Evolutionary conservation across 306 rosid genomes (phyloP).

Genomic region (Rosa rugosa): DNA sequence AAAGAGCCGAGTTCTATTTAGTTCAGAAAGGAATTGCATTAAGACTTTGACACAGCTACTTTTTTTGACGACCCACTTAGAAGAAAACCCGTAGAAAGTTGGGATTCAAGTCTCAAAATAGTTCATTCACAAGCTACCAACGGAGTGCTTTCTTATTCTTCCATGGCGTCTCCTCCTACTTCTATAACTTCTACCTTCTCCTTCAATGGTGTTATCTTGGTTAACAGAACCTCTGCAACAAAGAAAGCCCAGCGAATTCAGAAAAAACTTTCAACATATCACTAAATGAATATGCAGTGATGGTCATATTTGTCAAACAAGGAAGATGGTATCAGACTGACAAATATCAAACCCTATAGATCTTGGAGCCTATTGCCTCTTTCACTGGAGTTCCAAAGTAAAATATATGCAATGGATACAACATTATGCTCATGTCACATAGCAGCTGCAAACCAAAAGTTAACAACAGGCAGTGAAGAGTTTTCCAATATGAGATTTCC

Average conservation of each 20-base stretch:
- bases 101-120: not conserved
- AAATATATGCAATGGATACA: not conserved
- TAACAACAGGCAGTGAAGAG: not conserved
- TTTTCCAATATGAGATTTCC: not conserved
- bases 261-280: not conserved
- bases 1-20: not conserved
- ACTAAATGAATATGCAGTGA: not conserved
- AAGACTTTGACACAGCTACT: not conserved
- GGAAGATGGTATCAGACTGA: not conserved
- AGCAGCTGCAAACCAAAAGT: not conserved
- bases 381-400: not conserved
- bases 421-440: not conserved
- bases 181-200: constrained; percentile 64
- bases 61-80: not conserved
- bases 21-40: not conserved
- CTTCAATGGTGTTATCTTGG: constrained; percentile 74
- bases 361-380: not conserved
- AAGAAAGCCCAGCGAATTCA: constrained; percentile 26
- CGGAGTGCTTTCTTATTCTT: constrained; percentile 50
- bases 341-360: constrained; percentile 15
- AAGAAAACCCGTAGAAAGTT: constrained; percentile 32
- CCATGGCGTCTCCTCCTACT: constrained; percentile 72
- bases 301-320: not conserved
- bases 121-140: not conserved
- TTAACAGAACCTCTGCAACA: constrained; percentile 72